phyloP scores from a whole-genome alignment of 139 green algal species.

The Tetradesmus lagerheimii region DNA sequence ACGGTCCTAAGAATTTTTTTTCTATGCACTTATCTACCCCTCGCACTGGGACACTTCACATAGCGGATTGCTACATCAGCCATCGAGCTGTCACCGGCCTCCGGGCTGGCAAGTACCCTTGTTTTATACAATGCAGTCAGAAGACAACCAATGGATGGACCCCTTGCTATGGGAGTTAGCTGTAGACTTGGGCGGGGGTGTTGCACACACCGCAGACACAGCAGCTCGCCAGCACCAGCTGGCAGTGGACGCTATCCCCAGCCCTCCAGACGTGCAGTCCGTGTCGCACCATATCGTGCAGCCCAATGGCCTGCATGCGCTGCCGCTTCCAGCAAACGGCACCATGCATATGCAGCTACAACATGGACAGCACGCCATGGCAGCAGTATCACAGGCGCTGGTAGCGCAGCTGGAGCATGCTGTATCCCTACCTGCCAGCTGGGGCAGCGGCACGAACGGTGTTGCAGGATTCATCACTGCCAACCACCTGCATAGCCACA shows the following conservation, averaged over 20 bases:
- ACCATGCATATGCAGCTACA: not conserved
- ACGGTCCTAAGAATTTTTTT: no score
- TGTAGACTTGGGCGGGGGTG: not conserved
- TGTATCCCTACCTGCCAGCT: slow-evolving; percentile 21
- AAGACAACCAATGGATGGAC: slow-evolving; percentile 38
- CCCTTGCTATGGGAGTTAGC: slow-evolving; percentile 32
- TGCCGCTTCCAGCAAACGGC: not conserved
- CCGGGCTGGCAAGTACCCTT: not conserved
- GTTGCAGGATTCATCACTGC: not conserved
- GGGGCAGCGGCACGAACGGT: not conserved
- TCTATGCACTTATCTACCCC: not conserved
- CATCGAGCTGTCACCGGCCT: not conserved
- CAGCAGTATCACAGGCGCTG: not conserved
- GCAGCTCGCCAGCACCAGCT: not conserved
- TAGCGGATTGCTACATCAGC: not conserved
- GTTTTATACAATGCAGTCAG: not conserved
- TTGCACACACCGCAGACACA: no score
- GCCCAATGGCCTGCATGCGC: not conserved
- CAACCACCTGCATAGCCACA: not conserved
- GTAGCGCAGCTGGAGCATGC: not conserved
- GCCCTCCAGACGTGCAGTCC: slow-evolving; percentile 4
- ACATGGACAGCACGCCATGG: not conserved
- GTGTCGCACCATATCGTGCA: not conserved
- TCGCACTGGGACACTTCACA: not conserved
- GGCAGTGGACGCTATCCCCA: not conserved